Percentiles rank a stretch among this genome's conserved stretches.
phyloP scores from a whole-genome alignment of 73 alveolate genomes.

The Paramecium sexaurelia region DNA sequence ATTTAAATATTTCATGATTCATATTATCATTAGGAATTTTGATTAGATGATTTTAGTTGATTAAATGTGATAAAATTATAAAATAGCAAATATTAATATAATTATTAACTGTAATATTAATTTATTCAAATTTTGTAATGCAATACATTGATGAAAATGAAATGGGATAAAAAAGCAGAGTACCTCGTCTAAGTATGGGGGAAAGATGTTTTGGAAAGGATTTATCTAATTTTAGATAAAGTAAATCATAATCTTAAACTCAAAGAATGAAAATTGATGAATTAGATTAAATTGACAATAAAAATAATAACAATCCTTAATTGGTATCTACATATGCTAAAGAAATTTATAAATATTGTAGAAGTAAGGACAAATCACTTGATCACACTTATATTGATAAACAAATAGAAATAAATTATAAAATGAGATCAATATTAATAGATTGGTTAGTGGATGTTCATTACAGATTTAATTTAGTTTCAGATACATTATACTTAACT shows the following conservation, averaged over 20 bases:
- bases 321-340: neutral
- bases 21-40: neutral
- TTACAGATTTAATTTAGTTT: conserved; percentile 71
- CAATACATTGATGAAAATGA: conserved; percentile 28
- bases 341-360: neutral
- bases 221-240: conserved; percentile 1
- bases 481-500: conserved; percentile 78
- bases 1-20: neutral
- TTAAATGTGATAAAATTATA: neutral
- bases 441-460: conserved; percentile 88
- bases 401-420: conserved; percentile 73
- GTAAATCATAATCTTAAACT: conserved; percentile 38
- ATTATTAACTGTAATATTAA: conserved; percentile 35
- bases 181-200: conserved; percentile 41
- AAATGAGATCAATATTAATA: conserved; percentile 83
- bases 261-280: conserved; percentile 10
- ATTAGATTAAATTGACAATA: conserved; percentile 8
- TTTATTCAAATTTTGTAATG: conserved; percentile 21
- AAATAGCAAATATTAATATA: neutral
- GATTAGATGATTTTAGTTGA: neutral
- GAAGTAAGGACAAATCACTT: neutral
- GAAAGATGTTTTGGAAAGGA: conserved; percentile 43
- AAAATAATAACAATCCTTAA: neutral
- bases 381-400: conserved; percentile 49
- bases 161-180: neutral